These are phyloP conservation scores for Wallacemonas sp. DNA, from an alignment of 208 protist species.

Conservation along the genomic window DNA sequence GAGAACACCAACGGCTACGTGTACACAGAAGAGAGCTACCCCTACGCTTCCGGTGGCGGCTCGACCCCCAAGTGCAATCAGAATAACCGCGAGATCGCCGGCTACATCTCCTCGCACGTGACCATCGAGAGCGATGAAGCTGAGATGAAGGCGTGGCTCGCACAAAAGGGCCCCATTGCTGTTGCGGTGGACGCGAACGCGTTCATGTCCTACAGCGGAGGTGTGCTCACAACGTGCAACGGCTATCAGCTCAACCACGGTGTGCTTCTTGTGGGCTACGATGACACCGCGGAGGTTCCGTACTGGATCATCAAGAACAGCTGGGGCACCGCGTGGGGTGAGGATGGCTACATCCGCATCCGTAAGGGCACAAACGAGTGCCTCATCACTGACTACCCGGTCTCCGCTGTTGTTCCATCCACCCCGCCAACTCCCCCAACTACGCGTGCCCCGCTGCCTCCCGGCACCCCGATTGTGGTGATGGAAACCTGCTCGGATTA, in stretches of 20 bases:
- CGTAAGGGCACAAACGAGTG: conserved; percentile 50
- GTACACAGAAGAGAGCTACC: conserved; percentile 78
- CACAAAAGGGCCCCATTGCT: conserved; percentile 69
- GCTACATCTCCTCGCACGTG: conserved; percentile 52
- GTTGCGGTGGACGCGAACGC: conserved; percentile 84
- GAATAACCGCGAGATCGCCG: conserved; percentile 44
- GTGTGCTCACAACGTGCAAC: conserved; percentile 57
- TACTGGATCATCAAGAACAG: conserved; percentile 94
- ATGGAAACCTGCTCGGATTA: conserved; percentile 27
- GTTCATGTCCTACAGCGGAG: conserved; percentile 59
- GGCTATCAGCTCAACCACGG: conserved; percentile 63
- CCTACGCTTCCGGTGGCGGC: conserved; percentile 65
- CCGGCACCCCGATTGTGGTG: conserved; percentile 20
- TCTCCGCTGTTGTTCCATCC: conserved; percentile 19
- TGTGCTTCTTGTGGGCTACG: conserved; percentile 84
- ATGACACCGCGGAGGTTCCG: conserved; percentile 32
- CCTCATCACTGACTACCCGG: conserved; percentile 35
- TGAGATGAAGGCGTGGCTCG: conserved; percentile 65
- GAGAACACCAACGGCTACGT: conserved; percentile 59
- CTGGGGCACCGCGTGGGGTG: conserved; percentile 76
- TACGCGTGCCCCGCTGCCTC: conserved; percentile 16
- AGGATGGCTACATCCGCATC: conserved; percentile 76
- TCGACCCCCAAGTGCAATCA: conserved; percentile 39
- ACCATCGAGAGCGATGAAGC: conserved; percentile 61
- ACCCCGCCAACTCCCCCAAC: conserved; percentile 11